Base-by-base conservation (phyloP, 2,329 filamentous ascomycete species). In the Monilinia laxa region DNA sequence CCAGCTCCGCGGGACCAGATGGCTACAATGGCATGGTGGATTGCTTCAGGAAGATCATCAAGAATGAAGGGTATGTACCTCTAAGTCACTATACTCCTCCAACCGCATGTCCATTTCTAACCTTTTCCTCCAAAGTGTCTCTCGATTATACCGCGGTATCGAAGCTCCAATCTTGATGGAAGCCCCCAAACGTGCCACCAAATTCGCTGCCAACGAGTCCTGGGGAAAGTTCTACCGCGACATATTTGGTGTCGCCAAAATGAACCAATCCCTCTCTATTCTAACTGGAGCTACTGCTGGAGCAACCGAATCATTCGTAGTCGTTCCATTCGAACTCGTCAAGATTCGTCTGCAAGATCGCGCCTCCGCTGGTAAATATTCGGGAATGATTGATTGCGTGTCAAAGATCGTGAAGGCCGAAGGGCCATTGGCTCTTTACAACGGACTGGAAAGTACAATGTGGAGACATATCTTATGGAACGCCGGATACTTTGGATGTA, bases 291-390 rank as follows among this genome's bases (percentile, higher is more conserved):
- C 95, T 45, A 92, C 93, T 31, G 95, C 95, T 68, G 95, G 95
- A 78, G 95, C 94, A 47, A 98, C 94, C 67, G 95, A 99, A 81
- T 85, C 94, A 63, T 95, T 99, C 78, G 93, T 98, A 72, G 95
- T 99, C 68, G 95, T 99, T 42, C 95, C 95, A 62, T 99, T 99
- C 79, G 95, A 97, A 83, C 87, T 97, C 68, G 90, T 99, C 84
- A 99, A 99, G 87, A 99, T 99, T 77, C 90, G 95, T 72, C 85
- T 99, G 57, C 95, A 99, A 80, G 95, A 99, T 82, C 93, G 91
- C 81, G 92, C 94, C 20, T 95, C 93, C 62, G 92, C 94, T 53
- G 87, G 90, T 77, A 96, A 91, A 79, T 95, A 95, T 82, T 90
- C 82, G 71, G 91, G 92, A 79, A 90, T 92, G 84, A 73, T 93